These are phyloP conservation scores for Neonothopanus nambi DNA, from an alignment of 1,284 basidiomycete genomes.

Conservation along the genomic window DNA sequence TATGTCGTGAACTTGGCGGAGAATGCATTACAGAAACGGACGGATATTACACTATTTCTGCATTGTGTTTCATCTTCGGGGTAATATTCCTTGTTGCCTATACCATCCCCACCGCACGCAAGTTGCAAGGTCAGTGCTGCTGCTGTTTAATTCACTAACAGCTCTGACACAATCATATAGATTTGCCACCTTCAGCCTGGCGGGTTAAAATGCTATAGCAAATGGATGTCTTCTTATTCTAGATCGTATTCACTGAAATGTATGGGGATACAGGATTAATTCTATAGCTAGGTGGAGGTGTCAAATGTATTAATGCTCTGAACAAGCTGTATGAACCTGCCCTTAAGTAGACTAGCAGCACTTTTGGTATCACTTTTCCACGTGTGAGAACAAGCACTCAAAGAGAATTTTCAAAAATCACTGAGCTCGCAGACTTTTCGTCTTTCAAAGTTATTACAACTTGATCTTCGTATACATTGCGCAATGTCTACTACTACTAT, in stretches of 20 bases:
- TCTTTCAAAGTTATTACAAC: slow-evolving; percentile 24
- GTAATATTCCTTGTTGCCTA: slow-evolving; percentile 72
- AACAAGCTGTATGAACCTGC: slow-evolving; percentile 19
- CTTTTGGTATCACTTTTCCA: no score
- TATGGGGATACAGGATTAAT: not conserved
- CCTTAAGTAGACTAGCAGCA: slow-evolving; percentile 24
- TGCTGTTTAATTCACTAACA: slow-evolving; percentile 2
- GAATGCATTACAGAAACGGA: slow-evolving; percentile 84
- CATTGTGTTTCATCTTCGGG: slow-evolving; percentile 78
- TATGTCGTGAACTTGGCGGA: slow-evolving; percentile 78
- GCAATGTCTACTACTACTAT: slow-evolving; percentile 75
- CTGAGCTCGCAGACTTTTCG: slow-evolving; percentile 21
- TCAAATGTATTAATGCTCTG: not conserved
- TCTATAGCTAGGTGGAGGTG: not conserved
- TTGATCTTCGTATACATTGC: slow-evolving; percentile 19
- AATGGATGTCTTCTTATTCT: slow-evolving; percentile 3
- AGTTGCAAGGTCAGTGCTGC: slow-evolving; percentile 76
- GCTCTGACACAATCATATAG: slow-evolving; percentile 30
- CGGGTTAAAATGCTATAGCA: slow-evolving; percentile 49
- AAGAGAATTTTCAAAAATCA: slow-evolving; percentile 30
- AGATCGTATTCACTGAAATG: not conserved
- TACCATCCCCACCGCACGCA: slow-evolving; percentile 83
- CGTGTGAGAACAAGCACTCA: slow-evolving; percentile 21
- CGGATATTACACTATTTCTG: slow-evolving; percentile 90
- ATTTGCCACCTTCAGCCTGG: slow-evolving; percentile 62